These are phyloP conservation scores for Kwoniella sp. DNA, from an alignment of 768 basidiomycete genomes.

Conservation along the genomic window DNA sequence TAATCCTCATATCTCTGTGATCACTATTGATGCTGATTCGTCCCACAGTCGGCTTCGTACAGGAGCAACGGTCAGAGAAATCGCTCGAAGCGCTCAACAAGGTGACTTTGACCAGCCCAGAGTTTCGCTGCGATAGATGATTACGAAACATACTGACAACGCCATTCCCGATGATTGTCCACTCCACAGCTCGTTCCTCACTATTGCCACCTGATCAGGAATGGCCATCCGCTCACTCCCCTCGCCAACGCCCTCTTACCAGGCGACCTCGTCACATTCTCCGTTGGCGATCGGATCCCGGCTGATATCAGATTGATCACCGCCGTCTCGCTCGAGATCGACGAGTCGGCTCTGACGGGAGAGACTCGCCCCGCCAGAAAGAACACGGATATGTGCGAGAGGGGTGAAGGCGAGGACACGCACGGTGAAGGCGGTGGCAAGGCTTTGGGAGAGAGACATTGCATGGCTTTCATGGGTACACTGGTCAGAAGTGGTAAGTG, in stretches of 20 bases:
- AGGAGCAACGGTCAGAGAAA: slow-evolving; percentile 92
- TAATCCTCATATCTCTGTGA: not conserved
- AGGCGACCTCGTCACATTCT: slow-evolving; percentile 85
- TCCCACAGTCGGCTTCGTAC: slow-evolving; percentile 80
- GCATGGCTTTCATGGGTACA: slow-evolving; percentile 95
- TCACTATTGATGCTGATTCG: not conserved
- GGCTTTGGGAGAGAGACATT: slow-evolving; percentile 78
- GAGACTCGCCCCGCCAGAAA: slow-evolving; percentile 84
- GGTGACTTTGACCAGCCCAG: slow-evolving; percentile 19
- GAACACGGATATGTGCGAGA: slow-evolving; percentile 62
- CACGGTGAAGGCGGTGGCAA: slow-evolving; percentile 56
- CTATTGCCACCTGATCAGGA: slow-evolving; percentile 82
- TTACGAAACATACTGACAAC: too few species aligned
- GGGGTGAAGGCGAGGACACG: slow-evolving; percentile 57
- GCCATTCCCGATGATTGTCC: not conserved
- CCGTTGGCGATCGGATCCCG: slow-evolving; percentile 89
- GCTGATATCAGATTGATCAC: slow-evolving; percentile 83
- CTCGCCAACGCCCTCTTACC: slow-evolving; percentile 97
- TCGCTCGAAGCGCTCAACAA: slow-evolving; percentile 93
- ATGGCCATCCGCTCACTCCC: slow-evolving; percentile 71
- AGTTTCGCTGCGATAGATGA: too few species aligned
- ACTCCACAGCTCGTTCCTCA: slow-evolving; percentile 84
- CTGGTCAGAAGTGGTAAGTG: slow-evolving; percentile 79
- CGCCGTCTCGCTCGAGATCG: slow-evolving; percentile 86
- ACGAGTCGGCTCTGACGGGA: slow-evolving; percentile 92